Evolutionary conservation across 2,329 filamentous ascomycete species (phyloP).

Genomic region (Helicocarpus griseus): DNA sequence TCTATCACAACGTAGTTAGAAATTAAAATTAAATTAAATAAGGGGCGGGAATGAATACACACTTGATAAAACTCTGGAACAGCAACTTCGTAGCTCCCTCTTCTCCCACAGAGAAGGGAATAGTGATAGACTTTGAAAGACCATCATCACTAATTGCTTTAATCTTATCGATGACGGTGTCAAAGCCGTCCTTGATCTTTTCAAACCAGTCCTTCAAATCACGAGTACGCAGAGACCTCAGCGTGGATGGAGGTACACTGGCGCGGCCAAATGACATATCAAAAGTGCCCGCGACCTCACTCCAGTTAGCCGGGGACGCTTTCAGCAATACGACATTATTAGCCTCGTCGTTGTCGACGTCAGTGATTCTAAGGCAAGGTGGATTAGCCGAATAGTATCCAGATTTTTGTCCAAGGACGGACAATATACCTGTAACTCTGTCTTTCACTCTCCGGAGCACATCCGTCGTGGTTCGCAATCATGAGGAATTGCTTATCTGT

Average conservation of each 20-base stretch:
- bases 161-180: slow-evolving; percentile 10
- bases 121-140: slow-evolving; percentile 12
- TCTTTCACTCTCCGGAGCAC: slow-evolving; percentile 20
- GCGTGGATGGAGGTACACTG: neutral
- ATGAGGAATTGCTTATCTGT: slow-evolving; percentile 21
- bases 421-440: slow-evolving; percentile 18
- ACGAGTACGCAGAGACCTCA: neutral
- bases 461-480: slow-evolving; percentile 25
- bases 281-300: slow-evolving; percentile 16
- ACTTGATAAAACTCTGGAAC: slow-evolving; percentile 13
- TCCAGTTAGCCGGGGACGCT: slow-evolving; percentile 14
- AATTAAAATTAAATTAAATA: neutral
- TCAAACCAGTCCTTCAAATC: slow-evolving; percentile 5
- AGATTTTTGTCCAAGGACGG: neutral
- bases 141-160: slow-evolving; percentile 8
- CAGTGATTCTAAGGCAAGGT: slow-evolving; percentile 10
- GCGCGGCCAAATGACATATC: slow-evolving; percentile 18
- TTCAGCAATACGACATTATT: slow-evolving; percentile 13
- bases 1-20: neutral
- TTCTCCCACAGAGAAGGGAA: slow-evolving; percentile 15
- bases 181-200: slow-evolving; percentile 8
- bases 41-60: slow-evolving; percentile 2
- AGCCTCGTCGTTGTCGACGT: slow-evolving; percentile 13
- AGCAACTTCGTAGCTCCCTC: slow-evolving; percentile 13
- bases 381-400: neutral